Conservation (phyloP, 2,329 filamentous ascomycete species). For the Ophiostoma sp. region DNA sequence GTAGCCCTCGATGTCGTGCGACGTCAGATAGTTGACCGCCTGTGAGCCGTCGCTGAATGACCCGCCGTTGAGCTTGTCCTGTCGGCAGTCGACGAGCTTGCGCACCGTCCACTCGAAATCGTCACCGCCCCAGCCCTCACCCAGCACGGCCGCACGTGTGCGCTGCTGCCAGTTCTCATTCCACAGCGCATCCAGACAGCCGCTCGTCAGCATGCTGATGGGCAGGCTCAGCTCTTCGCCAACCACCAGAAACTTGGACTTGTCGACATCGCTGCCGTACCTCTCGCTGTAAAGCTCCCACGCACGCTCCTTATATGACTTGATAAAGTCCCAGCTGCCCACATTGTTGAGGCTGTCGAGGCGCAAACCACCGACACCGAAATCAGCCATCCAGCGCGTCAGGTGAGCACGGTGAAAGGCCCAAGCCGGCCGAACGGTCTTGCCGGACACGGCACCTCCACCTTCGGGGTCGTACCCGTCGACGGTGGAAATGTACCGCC, state of each 20-base stretch:
- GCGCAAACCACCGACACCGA: slow-evolving; percentile 28
- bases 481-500: not conserved
- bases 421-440: not conserved
- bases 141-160: slow-evolving; percentile 27
- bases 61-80: slow-evolving; percentile 22
- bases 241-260: slow-evolving; percentile 29
- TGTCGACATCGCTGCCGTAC: slow-evolving; percentile 21
- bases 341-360: slow-evolving; percentile 31
- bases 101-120: slow-evolving; percentile 30
- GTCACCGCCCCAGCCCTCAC: slow-evolving; percentile 25
- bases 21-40: slow-evolving; percentile 31
- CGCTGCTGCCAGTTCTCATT: slow-evolving; percentile 30
- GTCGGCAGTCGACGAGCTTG: slow-evolving; percentile 28
- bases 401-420: slow-evolving; percentile 4
- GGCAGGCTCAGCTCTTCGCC: slow-evolving; percentile 31
- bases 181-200: slow-evolving; percentile 29
- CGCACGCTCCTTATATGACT: slow-evolving; percentile 27
- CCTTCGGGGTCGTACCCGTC: not conserved
- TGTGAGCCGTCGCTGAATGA: slow-evolving; percentile 28
- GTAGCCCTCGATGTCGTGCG: slow-evolving; percentile 31
- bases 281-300: slow-evolving; percentile 27
- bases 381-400: slow-evolving; percentile 27
- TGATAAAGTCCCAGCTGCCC: slow-evolving; percentile 30
- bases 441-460: not conserved
- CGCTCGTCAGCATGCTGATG: slow-evolving; percentile 25